Evolutionary conservation across 768 basidiomycete species (phyloP), one percentile per base, ranked within the genome.

Genomic region (Kondoa malvinella): DNA sequence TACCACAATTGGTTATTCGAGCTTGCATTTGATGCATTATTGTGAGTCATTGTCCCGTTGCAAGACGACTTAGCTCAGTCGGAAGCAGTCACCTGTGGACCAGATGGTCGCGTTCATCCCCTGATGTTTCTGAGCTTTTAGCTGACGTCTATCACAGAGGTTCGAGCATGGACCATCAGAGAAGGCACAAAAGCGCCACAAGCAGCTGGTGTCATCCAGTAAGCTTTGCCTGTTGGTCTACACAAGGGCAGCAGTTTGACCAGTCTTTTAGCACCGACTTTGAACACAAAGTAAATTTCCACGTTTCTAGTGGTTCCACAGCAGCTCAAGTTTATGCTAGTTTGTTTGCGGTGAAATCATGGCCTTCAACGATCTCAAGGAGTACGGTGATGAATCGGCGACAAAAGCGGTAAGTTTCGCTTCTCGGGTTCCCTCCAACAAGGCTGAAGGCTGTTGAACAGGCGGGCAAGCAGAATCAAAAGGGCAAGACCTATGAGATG

Each of bases 171-270:
- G 95, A 97, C 92, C 0, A 90, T 99, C 75, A 82, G 92, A 68
- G 85, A 84, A 68, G 92, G 90, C 26, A 92, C 87, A 30, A 95
- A 92, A 76, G 94, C 95, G 0, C 95, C 94, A 1, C 88, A 91
- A 76, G 95, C 95, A 4, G 95, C 95, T 50, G 95, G 95, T 77
- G 91, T 97, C 71, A 97, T 97, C 75, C 94, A 97, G 87, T 90
- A 60, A 40, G 68, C 69, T 21, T 21, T 67, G 63, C 66, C 68
- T 34, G 3, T 63, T 33, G 29, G 27, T 56, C 57, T 65, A 56
- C 34, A 21, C n/a, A 4, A 57, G 27, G 27, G 2, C 31, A 15
- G 68, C 12, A 56, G 56, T 57, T 64, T 62, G 27, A 4, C 34
- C 65, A 21, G 50, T 40, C 29, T 32, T 33, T 1, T 69, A 89